phyloP scores from a whole-genome alignment of 164 flowering plant genomes.

The Magnolia sinica region DNA sequence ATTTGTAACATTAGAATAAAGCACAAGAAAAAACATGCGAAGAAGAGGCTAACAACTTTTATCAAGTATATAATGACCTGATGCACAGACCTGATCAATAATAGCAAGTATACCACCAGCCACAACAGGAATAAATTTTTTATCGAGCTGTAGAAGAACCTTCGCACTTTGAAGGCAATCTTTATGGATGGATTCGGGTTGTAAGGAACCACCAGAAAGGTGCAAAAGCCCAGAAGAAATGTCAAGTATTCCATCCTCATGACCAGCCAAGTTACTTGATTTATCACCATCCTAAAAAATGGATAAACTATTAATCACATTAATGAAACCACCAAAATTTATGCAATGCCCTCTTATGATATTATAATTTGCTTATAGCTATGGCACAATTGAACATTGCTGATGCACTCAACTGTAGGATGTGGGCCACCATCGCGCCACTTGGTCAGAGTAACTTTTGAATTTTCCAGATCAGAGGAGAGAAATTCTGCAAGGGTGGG shows the following conservation, averaged over 20 bases:
- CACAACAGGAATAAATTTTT: constrained; percentile 81
- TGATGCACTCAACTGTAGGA: constrained; percentile 34
- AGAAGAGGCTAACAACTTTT: neutral
- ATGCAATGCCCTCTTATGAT: neutral
- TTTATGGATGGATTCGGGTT: constrained; percentile 68
- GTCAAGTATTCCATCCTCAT: constrained; percentile 50
- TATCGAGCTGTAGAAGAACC: constrained; percentile 85
- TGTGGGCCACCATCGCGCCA: constrained; percentile 43
- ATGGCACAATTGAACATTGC: neutral
- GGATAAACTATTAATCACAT: constrained; percentile 1
- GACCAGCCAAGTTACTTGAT: constrained; percentile 19
- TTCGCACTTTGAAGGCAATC: constrained; percentile 59
- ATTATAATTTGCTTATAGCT: neutral
- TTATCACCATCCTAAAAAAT: constrained; percentile 34
- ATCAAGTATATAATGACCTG: neutral
- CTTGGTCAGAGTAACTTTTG: constrained; percentile 38
- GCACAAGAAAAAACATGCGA: constrained; percentile 1
- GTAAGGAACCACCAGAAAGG: constrained; percentile 58
- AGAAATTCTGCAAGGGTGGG: constrained; percentile 28
- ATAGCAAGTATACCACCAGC: constrained; percentile 65
- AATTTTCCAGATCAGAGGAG: constrained; percentile 19
- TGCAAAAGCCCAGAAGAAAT: constrained; percentile 70
- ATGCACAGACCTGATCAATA: constrained; percentile 74
- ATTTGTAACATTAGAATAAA: neutral
- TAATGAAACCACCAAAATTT: neutral